Conservation (phyloP, 73 alveolate genomes). For the Blepharisma japonicum region DNA sequence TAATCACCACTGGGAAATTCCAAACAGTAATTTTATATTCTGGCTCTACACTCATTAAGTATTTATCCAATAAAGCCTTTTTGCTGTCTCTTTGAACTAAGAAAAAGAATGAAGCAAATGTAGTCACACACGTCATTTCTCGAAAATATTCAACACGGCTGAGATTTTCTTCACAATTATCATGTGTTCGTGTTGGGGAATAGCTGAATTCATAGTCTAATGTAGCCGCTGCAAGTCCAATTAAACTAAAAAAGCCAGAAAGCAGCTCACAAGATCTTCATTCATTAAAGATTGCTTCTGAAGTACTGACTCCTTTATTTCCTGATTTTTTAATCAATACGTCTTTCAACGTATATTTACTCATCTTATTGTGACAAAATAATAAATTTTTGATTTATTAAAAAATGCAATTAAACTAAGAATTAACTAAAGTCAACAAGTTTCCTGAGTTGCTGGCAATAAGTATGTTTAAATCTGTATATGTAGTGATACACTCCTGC, state of each 20-base stretch:
- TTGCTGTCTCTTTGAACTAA: background rate
- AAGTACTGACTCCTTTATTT: no score
- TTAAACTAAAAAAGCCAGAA: background rate
- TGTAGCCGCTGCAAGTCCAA: background rate
- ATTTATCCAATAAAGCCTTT: background rate
- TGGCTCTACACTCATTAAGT: background rate
- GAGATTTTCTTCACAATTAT: background rate
- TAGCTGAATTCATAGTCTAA: slow-evolving; percentile 8
- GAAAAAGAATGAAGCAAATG: background rate
- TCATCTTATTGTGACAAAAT: no score
- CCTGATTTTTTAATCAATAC: no score
- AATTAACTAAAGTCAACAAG: background rate
- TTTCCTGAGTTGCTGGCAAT: background rate
- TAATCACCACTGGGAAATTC: background rate
- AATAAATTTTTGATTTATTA: no score
- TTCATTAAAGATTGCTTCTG: background rate
- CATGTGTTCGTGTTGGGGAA: background rate
- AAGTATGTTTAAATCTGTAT: slow-evolving; percentile 10
- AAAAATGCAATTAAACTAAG: background rate
- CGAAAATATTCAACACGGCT: background rate
- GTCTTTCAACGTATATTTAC: no score
- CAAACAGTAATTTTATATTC: background rate
- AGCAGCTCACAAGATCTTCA: slow-evolving; percentile 15
- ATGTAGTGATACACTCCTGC: slow-evolving; percentile 34
- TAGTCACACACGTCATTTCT: background rate